A percentile compares a stretch with the other conserved stretches of the same genome.
Conservation (phyloP, 805 yeast genomes). For the Candida insectorum region DNA sequence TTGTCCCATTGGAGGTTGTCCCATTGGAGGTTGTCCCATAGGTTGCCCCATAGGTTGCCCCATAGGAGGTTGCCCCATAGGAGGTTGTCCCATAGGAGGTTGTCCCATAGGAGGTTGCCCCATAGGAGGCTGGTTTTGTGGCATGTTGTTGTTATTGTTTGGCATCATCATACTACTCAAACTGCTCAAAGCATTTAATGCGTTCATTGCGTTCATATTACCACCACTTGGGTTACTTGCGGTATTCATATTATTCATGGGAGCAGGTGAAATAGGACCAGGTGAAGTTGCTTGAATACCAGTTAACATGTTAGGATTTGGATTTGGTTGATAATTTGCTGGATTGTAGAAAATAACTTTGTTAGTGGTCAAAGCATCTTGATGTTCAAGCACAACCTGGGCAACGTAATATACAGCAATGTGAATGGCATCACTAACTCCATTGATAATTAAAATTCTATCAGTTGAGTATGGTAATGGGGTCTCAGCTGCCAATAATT, state of each 20-base stretch:
- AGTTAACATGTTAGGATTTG: slow-evolving; percentile 8
- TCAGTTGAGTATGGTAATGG: slow-evolving; percentile 76
- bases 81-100: neutral
- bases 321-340: slow-evolving; percentile 31
- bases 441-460: slow-evolving; percentile 63
- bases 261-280: slow-evolving; percentile 5
- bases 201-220: slow-evolving; percentile 18
- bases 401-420: slow-evolving; percentile 76
- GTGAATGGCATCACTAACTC: slow-evolving; percentile 85
- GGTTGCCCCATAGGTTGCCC: neutral
- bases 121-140: slow-evolving; percentile 3
- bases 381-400: slow-evolving; percentile 62
- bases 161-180: slow-evolving; percentile 15
- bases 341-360: slow-evolving; percentile 61
- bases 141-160: slow-evolving; percentile 4
- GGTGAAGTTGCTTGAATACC: too few species aligned
- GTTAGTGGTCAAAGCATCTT: slow-evolving; percentile 47
- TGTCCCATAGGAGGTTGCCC: neutral
- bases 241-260: slow-evolving; percentile 8
- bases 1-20: neutral
- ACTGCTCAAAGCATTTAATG: slow-evolving; percentile 13
- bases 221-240: too few species aligned
- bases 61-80: neutral
- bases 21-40: neutral
- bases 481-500: slow-evolving; percentile 67